A percentile compares a stretch with the other conserved stretches of the same genome.
Evolutionary conservation across 768 basidiomycete genomes (phyloP).

Genomic region (Mycena venus): DNA sequence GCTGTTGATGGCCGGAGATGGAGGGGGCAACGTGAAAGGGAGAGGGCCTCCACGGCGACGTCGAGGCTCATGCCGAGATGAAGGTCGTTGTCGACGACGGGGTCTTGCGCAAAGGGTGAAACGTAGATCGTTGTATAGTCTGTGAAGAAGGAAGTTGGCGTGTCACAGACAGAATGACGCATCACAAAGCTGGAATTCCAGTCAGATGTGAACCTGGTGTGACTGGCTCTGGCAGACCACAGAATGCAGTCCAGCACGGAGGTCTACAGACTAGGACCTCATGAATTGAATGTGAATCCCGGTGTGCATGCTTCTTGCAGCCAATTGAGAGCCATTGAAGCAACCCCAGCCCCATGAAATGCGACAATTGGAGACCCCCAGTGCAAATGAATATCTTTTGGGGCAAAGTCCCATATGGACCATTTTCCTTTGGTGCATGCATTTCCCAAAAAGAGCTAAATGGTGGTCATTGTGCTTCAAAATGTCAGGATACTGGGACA

Average conservation of each 20-base stretch:
- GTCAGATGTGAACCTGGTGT: background rate
- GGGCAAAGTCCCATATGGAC: background rate
- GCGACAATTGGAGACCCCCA: background rate
- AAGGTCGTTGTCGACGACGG: too few species aligned
- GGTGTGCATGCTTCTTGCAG: background rate
- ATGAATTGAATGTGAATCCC: background rate
- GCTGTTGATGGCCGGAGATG: too few species aligned
- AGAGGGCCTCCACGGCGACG: too few species aligned
- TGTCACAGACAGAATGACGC: too few species aligned
- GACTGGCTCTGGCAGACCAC: background rate
- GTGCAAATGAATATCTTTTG: background rate
- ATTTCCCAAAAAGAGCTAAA: background rate
- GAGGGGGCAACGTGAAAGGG: too few species aligned
- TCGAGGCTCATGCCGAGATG: too few species aligned
- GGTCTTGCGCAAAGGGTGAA: too few species aligned
- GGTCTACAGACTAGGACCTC: background rate
- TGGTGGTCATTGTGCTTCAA: background rate
- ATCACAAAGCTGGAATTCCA: too few species aligned
- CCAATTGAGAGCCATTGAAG: background rate
- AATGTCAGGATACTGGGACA: background rate
- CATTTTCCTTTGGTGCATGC: background rate
- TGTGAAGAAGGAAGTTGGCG: too few species aligned
- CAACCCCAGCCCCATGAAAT: background rate
- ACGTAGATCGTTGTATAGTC: too few species aligned
- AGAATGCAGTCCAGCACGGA: background rate